Evolutionary conservation across 176 grass and related monocot species (phyloP).

Genomic region (Phoenix dactylifera): DNA sequence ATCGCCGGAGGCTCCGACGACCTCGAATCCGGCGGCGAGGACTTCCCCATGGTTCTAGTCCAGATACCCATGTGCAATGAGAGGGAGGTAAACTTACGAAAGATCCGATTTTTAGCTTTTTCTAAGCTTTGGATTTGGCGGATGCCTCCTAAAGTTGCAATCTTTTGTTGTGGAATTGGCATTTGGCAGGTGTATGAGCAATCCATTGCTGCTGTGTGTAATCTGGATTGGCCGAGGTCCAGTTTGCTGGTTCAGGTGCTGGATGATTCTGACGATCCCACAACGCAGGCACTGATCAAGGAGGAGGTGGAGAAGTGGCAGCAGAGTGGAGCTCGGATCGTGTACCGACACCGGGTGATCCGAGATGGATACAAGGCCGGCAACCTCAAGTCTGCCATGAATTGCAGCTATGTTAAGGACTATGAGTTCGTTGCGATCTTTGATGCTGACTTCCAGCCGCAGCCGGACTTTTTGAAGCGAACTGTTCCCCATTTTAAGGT

Average conservation of each 20-base stretch:
- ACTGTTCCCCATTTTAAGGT: conserved; percentile 55
- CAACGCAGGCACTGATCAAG: conserved; percentile 32
- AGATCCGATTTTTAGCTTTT: no score
- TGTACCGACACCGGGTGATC: conserved; percentile 38
- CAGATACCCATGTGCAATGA: conserved; percentile 63
- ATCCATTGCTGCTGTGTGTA: conserved; percentile 46
- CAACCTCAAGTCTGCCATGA: conserved; percentile 49
- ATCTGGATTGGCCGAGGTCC: conserved; percentile 41
- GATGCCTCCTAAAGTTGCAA: no score
- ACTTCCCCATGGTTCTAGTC: conserved; percentile 42
- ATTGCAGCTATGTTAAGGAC: conserved; percentile 42
- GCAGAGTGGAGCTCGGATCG: conserved; percentile 26
- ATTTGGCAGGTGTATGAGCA: conserved; percentile 43
- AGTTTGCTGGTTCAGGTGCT: conserved; percentile 42
- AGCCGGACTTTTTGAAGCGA: conserved; percentile 35
- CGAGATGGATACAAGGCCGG: conserved; percentile 49
- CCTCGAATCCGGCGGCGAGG: conserved; percentile 17
- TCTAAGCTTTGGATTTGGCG: no score
- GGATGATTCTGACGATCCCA: conserved; percentile 37
- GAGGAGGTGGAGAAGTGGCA: conserved; percentile 48
- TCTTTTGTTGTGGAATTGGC: neutral
- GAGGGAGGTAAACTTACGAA: conserved; percentile 30
- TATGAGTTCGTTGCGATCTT: conserved; percentile 51
- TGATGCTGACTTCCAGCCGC: conserved; percentile 43
- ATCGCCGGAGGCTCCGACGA: conserved; percentile 9